phyloP scores from a whole-genome alignment of 2,329 filamentous ascomycete genomes.

The Aspergillus thermomutatus region DNA sequence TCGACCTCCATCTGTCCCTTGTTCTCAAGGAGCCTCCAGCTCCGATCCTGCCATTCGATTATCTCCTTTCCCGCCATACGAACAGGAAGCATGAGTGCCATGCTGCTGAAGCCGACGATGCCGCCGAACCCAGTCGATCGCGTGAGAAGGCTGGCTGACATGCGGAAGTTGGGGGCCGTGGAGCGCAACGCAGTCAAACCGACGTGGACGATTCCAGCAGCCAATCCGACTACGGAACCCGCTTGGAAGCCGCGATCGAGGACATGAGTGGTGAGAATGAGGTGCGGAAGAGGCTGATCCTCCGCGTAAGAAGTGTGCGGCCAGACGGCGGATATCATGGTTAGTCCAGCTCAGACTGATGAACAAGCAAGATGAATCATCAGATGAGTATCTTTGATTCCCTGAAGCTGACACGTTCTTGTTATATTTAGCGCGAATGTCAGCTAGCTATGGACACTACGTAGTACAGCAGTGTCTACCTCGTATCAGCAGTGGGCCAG shows the following conservation, averaged over 20 bases:
- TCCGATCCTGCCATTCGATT: slow-evolving; percentile 63
- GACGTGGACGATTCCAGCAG: slow-evolving; percentile 29
- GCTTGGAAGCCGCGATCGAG: slow-evolving; percentile 54
- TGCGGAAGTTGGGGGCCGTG: slow-evolving; percentile 38
- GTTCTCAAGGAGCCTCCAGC: slow-evolving; percentile 60
- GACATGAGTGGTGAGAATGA: slow-evolving; percentile 60
- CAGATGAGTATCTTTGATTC: background rate
- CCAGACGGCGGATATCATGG: slow-evolving; percentile 28
- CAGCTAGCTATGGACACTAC: too few species aligned
- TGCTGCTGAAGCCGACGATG: slow-evolving; percentile 44
- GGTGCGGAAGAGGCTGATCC: slow-evolving; percentile 55
- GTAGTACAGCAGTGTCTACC: background rate
- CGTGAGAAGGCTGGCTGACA: background rate
- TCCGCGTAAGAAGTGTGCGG: slow-evolving; percentile 59
- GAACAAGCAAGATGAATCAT: background rate
- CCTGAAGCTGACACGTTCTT: background rate
- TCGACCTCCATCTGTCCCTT: slow-evolving; percentile 47
- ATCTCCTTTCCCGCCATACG: slow-evolving; percentile 56
- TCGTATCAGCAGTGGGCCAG: too few species aligned
- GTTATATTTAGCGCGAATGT: background rate
- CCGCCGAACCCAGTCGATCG: slow-evolving; percentile 47
- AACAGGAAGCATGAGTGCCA: slow-evolving; percentile 43
- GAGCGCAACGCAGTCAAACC: background rate
- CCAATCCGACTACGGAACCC: slow-evolving; percentile 50
- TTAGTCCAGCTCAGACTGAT: background rate